Conservation (phyloP, 2,329 filamentous ascomycete species). For the Apiospora pterosperma region DNA sequence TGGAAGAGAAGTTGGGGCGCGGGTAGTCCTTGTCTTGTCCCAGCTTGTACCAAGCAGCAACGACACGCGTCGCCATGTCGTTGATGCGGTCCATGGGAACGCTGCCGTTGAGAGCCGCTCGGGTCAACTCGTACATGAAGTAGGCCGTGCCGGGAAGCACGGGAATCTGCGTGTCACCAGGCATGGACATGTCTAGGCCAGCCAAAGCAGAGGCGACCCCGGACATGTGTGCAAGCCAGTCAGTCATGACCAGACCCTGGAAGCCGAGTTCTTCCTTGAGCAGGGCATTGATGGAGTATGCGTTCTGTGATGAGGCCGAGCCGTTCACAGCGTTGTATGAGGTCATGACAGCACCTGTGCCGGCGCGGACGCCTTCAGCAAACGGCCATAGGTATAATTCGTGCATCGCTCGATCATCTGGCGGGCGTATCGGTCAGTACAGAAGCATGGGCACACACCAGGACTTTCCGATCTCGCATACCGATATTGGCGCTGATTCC, state of each 20-base stretch:
- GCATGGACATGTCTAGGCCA: constrained; percentile 64
- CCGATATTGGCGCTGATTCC: constrained; percentile 65
- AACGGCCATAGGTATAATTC: constrained; percentile 82
- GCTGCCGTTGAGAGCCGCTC: constrained; percentile 52
- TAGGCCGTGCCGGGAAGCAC: constrained; percentile 46
- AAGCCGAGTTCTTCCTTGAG: constrained; percentile 74
- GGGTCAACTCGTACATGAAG: constrained; percentile 54
- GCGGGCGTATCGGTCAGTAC: constrained; percentile 1
- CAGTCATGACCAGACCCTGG: constrained; percentile 67
- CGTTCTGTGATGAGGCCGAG: constrained; percentile 65
- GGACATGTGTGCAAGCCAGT: constrained; percentile 73
- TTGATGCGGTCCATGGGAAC: constrained; percentile 55
- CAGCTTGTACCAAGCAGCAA: constrained; percentile 57
- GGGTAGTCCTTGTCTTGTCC: constrained; percentile 47
- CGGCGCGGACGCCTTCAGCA: constrained; percentile 70
- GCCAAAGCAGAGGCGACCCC: constrained; percentile 71
- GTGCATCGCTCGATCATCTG: constrained; percentile 45
- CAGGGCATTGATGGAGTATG: constrained; percentile 64
- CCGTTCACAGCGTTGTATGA: constrained; percentile 73
- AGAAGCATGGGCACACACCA: not conserved
- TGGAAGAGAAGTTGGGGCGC: constrained; percentile 54
- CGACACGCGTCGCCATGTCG: constrained; percentile 51
- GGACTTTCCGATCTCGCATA: constrained; percentile 30
- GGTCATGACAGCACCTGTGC: constrained; percentile 80
- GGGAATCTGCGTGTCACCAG: constrained; percentile 50